Percentiles rank a stretch among this genome's conserved stretches.
Evolutionary conservation across 2,329 filamentous ascomycete species (phyloP).

Genomic region (Colletotrichum sp.): DNA sequence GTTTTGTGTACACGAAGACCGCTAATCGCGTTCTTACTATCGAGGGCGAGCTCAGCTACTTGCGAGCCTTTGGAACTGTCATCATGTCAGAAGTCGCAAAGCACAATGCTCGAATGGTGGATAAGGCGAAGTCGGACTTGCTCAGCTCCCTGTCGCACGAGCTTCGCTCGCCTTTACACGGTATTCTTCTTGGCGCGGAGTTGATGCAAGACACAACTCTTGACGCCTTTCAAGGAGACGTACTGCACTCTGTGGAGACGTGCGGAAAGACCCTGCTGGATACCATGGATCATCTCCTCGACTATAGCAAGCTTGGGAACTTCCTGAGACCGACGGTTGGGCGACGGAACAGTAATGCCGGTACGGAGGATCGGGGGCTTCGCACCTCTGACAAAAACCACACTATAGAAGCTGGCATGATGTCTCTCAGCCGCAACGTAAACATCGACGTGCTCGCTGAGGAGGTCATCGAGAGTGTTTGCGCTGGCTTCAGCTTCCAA

Average conservation of each 20-base stretch:
- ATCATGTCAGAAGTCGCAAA: constrained; percentile 62
- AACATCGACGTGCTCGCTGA: constrained; percentile 36
- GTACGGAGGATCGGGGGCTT: constrained; percentile 3
- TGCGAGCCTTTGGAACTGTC: constrained; percentile 56
- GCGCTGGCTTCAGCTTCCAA: constrained; percentile 40
- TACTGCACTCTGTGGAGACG: constrained; percentile 47
- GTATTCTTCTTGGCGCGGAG: constrained; percentile 60
- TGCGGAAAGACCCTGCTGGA: constrained; percentile 51
- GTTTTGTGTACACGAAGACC: constrained; percentile 52
- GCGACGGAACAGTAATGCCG: neutral
- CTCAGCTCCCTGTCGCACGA: constrained; percentile 67
- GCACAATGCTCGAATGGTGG: constrained; percentile 38
- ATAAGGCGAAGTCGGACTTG: constrained; percentile 60
- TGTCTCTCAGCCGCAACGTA: constrained; percentile 28
- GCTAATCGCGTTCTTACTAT: constrained; percentile 47
- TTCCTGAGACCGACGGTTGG: constrained; percentile 23
- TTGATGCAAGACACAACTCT: constrained; percentile 57
- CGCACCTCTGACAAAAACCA: neutral
- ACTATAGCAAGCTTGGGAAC: constrained; percentile 45
- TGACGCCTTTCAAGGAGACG: constrained; percentile 43
- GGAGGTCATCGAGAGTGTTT: constrained; percentile 43
- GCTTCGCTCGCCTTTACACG: constrained; percentile 64
- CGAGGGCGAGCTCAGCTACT: constrained; percentile 54
- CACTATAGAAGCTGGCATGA: constrained; percentile 22
- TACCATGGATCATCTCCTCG: constrained; percentile 53